Conservation (phyloP, 441 rosid species). For the Hura crepitans region DNA sequence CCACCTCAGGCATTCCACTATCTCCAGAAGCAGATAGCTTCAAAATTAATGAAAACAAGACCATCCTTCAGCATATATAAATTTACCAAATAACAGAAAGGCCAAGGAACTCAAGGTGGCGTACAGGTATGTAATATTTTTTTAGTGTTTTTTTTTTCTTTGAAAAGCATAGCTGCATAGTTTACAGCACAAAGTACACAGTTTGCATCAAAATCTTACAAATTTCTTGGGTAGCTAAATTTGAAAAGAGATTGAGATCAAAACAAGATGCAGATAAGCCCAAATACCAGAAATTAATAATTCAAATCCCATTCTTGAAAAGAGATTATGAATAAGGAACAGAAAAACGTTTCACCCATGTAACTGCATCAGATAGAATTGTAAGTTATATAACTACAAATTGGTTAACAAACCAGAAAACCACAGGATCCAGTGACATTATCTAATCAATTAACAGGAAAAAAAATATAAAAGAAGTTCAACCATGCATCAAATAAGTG, state of each 20-base stretch:
- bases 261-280: not conserved
- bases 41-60: slow-evolving; percentile 16
- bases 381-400: not conserved
- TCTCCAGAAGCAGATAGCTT: slow-evolving; percentile 96
- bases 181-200: not conserved
- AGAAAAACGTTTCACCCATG: not conserved
- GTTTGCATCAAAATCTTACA: slow-evolving; percentile 9
- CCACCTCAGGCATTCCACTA: slow-evolving; percentile 87
- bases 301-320: slow-evolving; percentile 5
- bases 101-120: not conserved
- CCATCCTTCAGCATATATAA: slow-evolving; percentile 9
- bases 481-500: slow-evolving; percentile 1
- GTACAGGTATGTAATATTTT: not conserved
- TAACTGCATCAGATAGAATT: not conserved
- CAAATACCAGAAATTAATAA: not conserved
- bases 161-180: not conserved
- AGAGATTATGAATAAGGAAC: not conserved
- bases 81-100: not conserved
- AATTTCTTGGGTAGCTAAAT: not conserved
- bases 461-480: not conserved
- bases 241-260: not conserved
- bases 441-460: not conserved
- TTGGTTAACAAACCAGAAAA: not conserved
- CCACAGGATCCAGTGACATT: not conserved
- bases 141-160: not conserved